phyloP scores from a whole-genome alignment of 1,284 basidiomycete species.

The Cutaneotrichosporon daszewskae region DNA sequence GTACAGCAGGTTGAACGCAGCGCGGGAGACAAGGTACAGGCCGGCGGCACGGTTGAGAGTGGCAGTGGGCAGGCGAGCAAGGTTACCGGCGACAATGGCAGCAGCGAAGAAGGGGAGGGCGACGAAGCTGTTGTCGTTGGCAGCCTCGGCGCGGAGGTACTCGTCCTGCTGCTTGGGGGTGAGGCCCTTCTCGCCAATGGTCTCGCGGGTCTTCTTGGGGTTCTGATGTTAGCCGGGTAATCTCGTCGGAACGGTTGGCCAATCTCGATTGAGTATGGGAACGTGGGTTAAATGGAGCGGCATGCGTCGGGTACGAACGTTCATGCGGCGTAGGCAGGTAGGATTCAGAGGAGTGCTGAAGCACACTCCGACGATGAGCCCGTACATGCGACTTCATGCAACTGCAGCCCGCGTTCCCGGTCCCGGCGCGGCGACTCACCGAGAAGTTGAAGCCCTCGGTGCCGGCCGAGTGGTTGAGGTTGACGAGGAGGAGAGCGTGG shows the following conservation, averaged over 20 bases:
- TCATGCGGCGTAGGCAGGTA: too few species aligned
- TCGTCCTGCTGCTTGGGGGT: slow-evolving; percentile 65
- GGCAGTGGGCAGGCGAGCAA: slow-evolving; percentile 24
- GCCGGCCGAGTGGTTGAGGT: slow-evolving; percentile 4
- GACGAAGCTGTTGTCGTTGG: slow-evolving; percentile 28
- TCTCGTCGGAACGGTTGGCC: too few species aligned
- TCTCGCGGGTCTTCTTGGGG: slow-evolving; percentile 70
- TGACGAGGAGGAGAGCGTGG: slow-evolving; percentile 12
- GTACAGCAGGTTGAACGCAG: slow-evolving; percentile 30
- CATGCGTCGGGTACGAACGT: too few species aligned
- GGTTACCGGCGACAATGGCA: slow-evolving; percentile 34
- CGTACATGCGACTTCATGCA: too few species aligned
- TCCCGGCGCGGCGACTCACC: slow-evolving; percentile 7
- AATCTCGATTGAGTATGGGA: too few species aligned
- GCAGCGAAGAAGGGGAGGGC: slow-evolving; percentile 22
- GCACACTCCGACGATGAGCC: neutral
- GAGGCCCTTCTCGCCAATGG: slow-evolving; percentile 80
- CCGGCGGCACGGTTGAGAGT: slow-evolving; percentile 29
- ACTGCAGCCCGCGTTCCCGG: neutral
- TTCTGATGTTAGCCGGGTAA: slow-evolving; percentile 14
- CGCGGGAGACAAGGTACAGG: slow-evolving; percentile 26
- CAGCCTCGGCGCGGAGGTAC: slow-evolving; percentile 27
- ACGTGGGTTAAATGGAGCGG: too few species aligned
- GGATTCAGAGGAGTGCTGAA: too few species aligned
- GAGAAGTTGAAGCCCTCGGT: slow-evolving; percentile 16